phyloP scores from a whole-genome alignment of 306 rosid species.

The Medicago arabica region DNA sequence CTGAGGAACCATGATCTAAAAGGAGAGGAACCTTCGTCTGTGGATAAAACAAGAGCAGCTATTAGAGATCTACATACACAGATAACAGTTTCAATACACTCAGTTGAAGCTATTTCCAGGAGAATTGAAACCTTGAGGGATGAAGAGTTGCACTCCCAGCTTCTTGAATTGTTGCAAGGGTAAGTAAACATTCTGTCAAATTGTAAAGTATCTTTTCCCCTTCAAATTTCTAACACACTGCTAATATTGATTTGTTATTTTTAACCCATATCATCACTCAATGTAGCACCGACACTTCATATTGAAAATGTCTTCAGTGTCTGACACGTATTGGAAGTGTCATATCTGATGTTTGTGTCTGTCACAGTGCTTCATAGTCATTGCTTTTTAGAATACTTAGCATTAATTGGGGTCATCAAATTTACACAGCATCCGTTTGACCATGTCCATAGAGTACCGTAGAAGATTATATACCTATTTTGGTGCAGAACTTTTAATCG shows the following conservation, averaged over 20 bases:
- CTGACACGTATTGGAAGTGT: too few relatives aligned
- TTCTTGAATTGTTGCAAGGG: constrained; percentile 78
- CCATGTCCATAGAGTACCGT: background rate
- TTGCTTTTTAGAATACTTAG: constrained; percentile 10
- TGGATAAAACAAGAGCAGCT: constrained; percentile 75
- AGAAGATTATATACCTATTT: background rate
- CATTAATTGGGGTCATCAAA: background rate
- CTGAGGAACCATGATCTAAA: constrained; percentile 74
- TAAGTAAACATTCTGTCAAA: constrained; percentile 35
- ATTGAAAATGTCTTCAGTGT: too few relatives aligned
- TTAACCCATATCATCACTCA: too few relatives aligned
- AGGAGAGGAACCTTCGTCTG: constrained; percentile 70
- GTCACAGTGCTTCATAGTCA: background rate
- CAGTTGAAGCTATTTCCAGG: constrained; percentile 79
- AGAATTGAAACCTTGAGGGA: constrained; percentile 90
- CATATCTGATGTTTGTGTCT: too few relatives aligned
- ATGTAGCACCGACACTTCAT: background rate
- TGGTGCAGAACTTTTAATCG: background rate
- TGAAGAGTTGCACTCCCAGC: constrained; percentile 92
- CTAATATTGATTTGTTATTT: constrained; percentile 20
- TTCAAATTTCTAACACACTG: background rate
- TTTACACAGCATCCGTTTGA: background rate
- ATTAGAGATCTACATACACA: constrained; percentile 83
- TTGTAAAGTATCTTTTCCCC: background rate
- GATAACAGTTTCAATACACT: constrained; percentile 90